Evolutionary conservation across 2,329 filamentous ascomycete species (phyloP).

Genomic region (Mycosphaerella sp.): DNA sequence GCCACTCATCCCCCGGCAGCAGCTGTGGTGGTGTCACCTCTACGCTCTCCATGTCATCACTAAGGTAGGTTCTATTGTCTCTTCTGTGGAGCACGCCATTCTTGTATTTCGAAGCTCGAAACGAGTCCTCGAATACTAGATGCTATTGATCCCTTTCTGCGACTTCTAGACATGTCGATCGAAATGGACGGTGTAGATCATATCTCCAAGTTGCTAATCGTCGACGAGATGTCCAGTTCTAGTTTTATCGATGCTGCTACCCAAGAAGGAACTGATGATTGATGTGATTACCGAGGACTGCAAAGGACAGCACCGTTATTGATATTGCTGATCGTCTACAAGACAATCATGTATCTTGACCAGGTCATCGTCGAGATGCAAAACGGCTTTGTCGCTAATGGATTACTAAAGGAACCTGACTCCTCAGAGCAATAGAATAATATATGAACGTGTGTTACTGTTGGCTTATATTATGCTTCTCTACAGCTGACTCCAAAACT

Average conservation of each 20-base stretch:
- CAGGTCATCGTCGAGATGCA: constrained; percentile 49
- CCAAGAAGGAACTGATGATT: constrained; percentile 54
- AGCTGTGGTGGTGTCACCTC: too few relatives aligned
- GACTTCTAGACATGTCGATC: constrained; percentile 34
- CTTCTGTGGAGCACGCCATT: too few relatives aligned
- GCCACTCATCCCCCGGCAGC: too few relatives aligned
- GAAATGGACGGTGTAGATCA: constrained; percentile 48
- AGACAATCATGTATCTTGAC: constrained; percentile 52
- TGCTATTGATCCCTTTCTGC: too few relatives aligned
- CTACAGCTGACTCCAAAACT: too few relatives aligned
- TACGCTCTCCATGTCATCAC: too few relatives aligned
- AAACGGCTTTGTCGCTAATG: constrained; percentile 44
- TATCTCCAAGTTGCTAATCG: constrained; percentile 40
- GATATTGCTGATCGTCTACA: constrained; percentile 52
- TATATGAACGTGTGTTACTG: too few relatives aligned
- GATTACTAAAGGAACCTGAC: constrained; percentile 4
- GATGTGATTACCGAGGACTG: constrained; percentile 44
- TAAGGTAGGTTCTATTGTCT: too few relatives aligned
- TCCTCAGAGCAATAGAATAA: background rate
- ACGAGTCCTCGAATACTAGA: too few relatives aligned
- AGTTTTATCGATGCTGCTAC: constrained; percentile 52
- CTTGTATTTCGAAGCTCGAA: too few relatives aligned
- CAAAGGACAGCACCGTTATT: constrained; percentile 52
- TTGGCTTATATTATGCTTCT: too few relatives aligned
- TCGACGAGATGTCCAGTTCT: constrained; percentile 30